These are phyloP conservation scores for Entamoeba histolytica DNA, from an alignment of 208 protist species.

Conservation along the genomic window DNA sequence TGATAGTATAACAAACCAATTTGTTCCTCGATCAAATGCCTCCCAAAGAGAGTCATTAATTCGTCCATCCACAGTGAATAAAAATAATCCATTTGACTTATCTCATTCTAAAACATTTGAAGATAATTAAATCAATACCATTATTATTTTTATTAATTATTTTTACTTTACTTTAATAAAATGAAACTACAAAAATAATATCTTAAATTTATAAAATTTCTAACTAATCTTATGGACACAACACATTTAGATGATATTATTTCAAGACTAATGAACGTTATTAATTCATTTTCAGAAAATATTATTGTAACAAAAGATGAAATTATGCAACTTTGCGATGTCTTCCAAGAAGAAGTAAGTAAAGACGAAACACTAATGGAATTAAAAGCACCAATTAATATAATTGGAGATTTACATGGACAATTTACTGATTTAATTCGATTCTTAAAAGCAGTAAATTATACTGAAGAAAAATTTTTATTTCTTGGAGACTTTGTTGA, in stretches of 20 bases:
- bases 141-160: not conserved
- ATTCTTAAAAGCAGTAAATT: constrained; percentile 95
- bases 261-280: not conserved
- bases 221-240: not conserved
- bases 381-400: constrained; percentile 32
- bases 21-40: too few species aligned
- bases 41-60: too few species aligned
- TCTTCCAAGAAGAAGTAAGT: constrained; percentile 32
- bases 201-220: too few species aligned
- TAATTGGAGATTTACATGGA: constrained; percentile 84
- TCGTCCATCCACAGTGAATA: too few species aligned
- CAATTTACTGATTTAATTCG: constrained; percentile 97
- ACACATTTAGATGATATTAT: not conserved
- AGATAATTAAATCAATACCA: not conserved
- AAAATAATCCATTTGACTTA: too few species aligned
- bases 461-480: constrained; percentile 88
- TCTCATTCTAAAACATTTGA: not conserved
- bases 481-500: constrained; percentile 99
- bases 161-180: not conserved
- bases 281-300: not conserved
- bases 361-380: constrained; percentile 43
- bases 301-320: not conserved
- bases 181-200: not conserved
- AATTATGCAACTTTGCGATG: constrained; percentile 4
- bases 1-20: too few species aligned